phyloP scores from a whole-genome alignment of 2,329 filamentous ascomycete genomes.

The Paecilomyces sp. region DNA sequence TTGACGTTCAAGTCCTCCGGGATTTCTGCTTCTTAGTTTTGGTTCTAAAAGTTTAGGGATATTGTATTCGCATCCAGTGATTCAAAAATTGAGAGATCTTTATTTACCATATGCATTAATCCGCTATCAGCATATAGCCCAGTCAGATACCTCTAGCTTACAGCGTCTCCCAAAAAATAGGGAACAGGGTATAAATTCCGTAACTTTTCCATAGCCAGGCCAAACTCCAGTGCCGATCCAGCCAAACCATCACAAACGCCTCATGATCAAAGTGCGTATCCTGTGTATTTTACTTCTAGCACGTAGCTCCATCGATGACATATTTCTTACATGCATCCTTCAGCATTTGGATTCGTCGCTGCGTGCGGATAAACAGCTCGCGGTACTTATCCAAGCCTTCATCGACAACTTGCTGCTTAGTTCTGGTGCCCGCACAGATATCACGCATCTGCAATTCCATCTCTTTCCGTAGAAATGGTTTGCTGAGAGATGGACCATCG shows the following conservation, averaged over 20 bases:
- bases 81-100: too few species aligned
- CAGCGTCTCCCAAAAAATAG: neutral
- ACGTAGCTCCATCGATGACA: slow-evolving; percentile 34
- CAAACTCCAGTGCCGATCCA: neutral
- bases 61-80: too few species aligned
- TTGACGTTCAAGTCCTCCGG: neutral
- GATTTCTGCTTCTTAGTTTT: neutral
- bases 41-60: too few species aligned
- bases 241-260: neutral
- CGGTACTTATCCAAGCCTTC: slow-evolving; percentile 84
- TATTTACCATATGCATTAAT: too few species aligned
- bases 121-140: neutral
- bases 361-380: slow-evolving; percentile 75
- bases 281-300: neutral
- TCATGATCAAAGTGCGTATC: neutral
- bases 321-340: slow-evolving; percentile 54
- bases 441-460: slow-evolving; percentile 97
- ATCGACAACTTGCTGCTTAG: slow-evolving; percentile 65
- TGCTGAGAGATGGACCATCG: slow-evolving; percentile 64
- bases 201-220: neutral
- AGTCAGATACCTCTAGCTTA: neutral
- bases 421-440: slow-evolving; percentile 81
- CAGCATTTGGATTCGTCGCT: slow-evolving; percentile 62
- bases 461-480: slow-evolving; percentile 93
- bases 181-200: neutral